Evolutionary conservation across 805 yeast genomes (phyloP).

Genomic region (Candida golubevii): DNA sequence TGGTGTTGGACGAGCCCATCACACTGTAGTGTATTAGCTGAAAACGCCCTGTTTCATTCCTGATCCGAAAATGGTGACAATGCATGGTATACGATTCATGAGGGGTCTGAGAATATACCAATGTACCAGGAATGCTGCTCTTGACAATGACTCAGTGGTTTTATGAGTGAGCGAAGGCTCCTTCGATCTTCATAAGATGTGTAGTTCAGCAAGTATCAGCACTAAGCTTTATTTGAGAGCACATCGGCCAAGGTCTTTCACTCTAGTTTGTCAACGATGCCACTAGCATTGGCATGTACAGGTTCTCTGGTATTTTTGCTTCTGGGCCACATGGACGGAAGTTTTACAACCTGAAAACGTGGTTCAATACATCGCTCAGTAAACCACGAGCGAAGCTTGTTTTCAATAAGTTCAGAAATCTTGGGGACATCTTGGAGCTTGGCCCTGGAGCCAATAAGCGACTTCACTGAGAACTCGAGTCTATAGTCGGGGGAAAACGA

Average conservation of each 20-base stretch:
- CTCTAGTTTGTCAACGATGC: constrained; percentile 19
- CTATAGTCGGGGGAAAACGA: constrained; percentile 90
- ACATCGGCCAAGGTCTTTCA: not conserved
- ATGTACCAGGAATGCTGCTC: too few relatives aligned
- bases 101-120: too few relatives aligned
- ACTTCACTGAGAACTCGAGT: constrained; percentile 81
- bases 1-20: too few relatives aligned
- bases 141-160: too few relatives aligned
- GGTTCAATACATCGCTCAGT: constrained; percentile 93
- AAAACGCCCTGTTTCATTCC: too few relatives aligned
- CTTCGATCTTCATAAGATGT: too few relatives aligned
- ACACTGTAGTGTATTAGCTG: too few relatives aligned
- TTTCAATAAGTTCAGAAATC: constrained; percentile 78
- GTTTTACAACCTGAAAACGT: constrained; percentile 73
- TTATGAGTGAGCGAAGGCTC: too few relatives aligned
- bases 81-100: too few relatives aligned
- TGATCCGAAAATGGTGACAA: too few relatives aligned
- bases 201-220: too few relatives aligned
- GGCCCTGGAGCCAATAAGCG: constrained; percentile 88
- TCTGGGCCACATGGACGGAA: constrained; percentile 86
- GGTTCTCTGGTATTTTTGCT: constrained; percentile 37
- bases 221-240: too few relatives aligned
- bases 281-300: constrained; percentile 16
- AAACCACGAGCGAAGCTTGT: constrained; percentile 80
- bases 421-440: constrained; percentile 92